Conservation (phyloP, 2,329 filamentous ascomycete species). For the Alternaria tenuissima region DNA sequence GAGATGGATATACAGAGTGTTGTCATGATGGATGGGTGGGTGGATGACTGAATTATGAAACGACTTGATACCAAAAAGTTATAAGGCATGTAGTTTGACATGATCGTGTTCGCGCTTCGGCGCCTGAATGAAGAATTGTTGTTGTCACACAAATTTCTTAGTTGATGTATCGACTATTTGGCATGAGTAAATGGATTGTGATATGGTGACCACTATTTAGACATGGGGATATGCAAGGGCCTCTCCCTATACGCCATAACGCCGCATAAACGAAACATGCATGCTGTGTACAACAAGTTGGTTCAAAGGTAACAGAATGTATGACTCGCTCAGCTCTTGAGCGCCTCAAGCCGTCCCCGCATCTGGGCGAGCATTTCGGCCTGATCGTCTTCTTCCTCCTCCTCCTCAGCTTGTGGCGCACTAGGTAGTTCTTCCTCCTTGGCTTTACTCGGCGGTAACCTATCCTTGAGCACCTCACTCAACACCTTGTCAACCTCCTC, state of each 20-base stretch:
- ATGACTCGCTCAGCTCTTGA: constrained; percentile 73
- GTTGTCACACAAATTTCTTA: neutral
- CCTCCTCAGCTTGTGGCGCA: constrained; percentile 64
- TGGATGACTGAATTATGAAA: neutral
- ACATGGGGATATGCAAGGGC: neutral
- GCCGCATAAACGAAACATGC: neutral
- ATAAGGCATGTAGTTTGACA: neutral
- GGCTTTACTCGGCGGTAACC: constrained; percentile 71
- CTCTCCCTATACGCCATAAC: constrained; percentile 1
- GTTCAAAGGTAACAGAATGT: neutral
- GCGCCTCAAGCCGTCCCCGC: constrained; percentile 86
- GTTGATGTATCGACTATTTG: neutral
- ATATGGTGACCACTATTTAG: neutral
- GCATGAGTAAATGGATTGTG: neutral
- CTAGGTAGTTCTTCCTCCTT: constrained; percentile 62
- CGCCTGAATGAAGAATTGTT: neutral
- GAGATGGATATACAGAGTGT: neutral
- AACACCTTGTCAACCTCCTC: constrained; percentile 90
- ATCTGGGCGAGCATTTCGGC: constrained; percentile 94
- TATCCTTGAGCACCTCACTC: constrained; percentile 87
- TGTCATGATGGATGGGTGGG: neutral
- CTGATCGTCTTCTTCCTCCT: constrained; percentile 82
- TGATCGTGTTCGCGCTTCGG: neutral
- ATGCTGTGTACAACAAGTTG: neutral
- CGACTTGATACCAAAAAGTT: constrained; percentile 4